Evolutionary conservation across 2,329 filamentous ascomycete genomes (phyloP), one percentile per base, ranked within the genome.

Genomic region (Monilinia vaccinii-corymbosi): DNA sequence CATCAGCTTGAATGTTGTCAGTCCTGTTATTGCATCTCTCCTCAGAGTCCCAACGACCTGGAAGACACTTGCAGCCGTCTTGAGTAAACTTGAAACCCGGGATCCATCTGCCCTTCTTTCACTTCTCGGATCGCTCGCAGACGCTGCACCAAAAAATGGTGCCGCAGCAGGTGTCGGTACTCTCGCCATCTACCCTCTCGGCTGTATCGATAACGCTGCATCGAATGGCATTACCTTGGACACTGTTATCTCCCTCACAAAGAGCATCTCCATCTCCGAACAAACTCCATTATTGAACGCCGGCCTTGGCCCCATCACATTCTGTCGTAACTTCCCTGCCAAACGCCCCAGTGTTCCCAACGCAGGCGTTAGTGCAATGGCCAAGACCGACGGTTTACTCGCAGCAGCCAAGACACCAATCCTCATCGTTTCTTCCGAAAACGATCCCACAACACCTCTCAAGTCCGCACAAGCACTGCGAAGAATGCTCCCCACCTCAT

Each of bases 261-360:
- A 64, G 40, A 53, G 42, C 9, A 60, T 64, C 23, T 64, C 62
- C 0, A 47, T 65, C 32, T 31, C 44, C 4, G 46, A 63, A n/a
- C 49, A 65, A 4, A 65, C 62, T 1, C 63, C 63, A 28, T 36
- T 65, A 7, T 34, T 65, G 3, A 57, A 18, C 21, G 62, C 63
- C 11, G 63, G 56, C 14, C 50, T 65, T 25, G 61, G 34, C 7
- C 62, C 63, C 3, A 50, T 65, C 10, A 52, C 44, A 34, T 65
- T 65, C 52, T 65, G 63, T 38, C 62, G 63, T 23, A 61, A 65
- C 49, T 65, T 65, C 34, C 62, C 62, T 58, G 51, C 60, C 28
- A 62, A 40, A 3, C 60, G 63, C 1, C 62, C 63, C 6, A 51
- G 59, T 10, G 36, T 65, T 4, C 18, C 25, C 8, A 56, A 56